phyloP scores from a whole-genome alignment of 176 grass and related monocot genomes.

The Zoysia japonica region DNA sequence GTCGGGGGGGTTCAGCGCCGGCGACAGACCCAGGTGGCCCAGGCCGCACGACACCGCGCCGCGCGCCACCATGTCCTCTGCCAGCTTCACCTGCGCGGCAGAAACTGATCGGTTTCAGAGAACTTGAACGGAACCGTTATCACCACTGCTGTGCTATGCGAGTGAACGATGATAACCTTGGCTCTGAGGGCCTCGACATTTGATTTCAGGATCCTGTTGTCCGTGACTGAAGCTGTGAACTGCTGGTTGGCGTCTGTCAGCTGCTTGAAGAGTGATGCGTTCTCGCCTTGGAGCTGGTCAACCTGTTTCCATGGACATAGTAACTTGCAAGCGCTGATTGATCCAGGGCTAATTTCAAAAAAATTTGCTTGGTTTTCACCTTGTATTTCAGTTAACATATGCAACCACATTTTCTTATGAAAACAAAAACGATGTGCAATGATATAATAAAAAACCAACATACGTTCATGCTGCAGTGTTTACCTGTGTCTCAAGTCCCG shows the following conservation, averaged over 20 bases:
- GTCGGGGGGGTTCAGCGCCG: conserved; percentile 53
- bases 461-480: not conserved
- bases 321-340: no score
- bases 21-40: conserved; percentile 39
- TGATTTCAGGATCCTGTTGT: conserved; percentile 89
- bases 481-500: conserved; percentile 83
- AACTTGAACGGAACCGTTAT: not conserved
- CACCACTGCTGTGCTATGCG: not conserved
- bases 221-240: conserved; percentile 64
- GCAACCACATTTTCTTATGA: not conserved
- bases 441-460: not conserved
- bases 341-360: not conserved
- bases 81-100: conserved; percentile 72
- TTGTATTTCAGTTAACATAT: not conserved
- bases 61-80: conserved; percentile 83
- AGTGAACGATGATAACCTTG: conserved; percentile 48
- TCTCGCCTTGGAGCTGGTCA: conserved; percentile 73
- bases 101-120: not conserved
- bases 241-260: conserved; percentile 73
- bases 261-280: conserved; percentile 74
- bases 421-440: no score
- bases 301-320: conserved; percentile 49
- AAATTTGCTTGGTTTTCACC: not conserved
- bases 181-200: conserved; percentile 74
- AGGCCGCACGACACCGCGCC: conserved; percentile 67